Conservation (phyloP, 1,284 basidiomycete genomes). For the Trichosporon coremiiforme region DNA sequence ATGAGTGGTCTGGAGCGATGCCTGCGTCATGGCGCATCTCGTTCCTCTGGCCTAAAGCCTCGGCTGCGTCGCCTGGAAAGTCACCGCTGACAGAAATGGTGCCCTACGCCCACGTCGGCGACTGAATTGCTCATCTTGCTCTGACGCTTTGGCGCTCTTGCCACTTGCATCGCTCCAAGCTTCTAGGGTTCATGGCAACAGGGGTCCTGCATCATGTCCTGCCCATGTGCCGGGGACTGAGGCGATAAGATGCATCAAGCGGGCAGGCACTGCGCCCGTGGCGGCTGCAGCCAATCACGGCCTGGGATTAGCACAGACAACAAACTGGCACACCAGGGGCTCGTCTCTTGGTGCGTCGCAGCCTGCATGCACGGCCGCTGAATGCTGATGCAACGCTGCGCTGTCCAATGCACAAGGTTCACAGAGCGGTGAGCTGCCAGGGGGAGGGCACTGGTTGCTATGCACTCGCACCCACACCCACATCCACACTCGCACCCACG, state of each 20-base stretch:
- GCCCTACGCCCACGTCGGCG: background rate
- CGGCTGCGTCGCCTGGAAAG: background rate
- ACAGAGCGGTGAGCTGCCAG: background rate
- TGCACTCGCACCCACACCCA: background rate
- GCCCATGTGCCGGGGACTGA: background rate
- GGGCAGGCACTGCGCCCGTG: background rate
- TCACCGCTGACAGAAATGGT: too few species aligned
- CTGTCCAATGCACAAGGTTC: background rate
- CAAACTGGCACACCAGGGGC: background rate
- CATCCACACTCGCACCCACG: too few species aligned
- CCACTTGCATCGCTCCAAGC: constrained; percentile 10
- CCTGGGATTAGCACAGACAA: background rate
- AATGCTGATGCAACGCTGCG: too few species aligned
- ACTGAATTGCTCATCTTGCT: constrained; percentile 12
- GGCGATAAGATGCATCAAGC: constrained; percentile 3
- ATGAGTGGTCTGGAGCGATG: background rate
- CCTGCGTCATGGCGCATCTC: background rate
- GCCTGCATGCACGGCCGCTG: too few species aligned
- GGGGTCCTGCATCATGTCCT: too few species aligned
- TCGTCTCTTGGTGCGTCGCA: background rate
- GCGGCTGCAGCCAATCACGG: background rate
- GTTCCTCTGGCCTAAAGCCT: background rate
- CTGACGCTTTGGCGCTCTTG: too few species aligned
- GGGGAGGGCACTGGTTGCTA: background rate
- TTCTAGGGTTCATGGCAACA: constrained; percentile 12